These are phyloP conservation scores for Zalaria sp. DNA, from an alignment of 2,329 filamentous ascomycete genomes.

Conservation along the genomic window DNA sequence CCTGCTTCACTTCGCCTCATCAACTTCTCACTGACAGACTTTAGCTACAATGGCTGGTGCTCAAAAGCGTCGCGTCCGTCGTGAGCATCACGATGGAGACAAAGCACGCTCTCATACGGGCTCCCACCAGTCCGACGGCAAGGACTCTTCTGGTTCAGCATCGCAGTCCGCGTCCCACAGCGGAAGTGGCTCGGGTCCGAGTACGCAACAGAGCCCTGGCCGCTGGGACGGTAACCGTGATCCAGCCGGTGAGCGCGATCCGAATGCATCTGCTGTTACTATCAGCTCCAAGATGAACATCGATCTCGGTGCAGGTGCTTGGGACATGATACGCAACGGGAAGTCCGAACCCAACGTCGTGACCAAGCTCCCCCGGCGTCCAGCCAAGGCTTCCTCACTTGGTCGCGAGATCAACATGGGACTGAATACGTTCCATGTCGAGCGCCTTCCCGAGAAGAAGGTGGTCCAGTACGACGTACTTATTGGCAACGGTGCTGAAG, in stretches of 20 bases:
- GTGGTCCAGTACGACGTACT: slow-evolving; percentile 72
- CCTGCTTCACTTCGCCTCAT: no score
- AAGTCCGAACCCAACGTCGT: slow-evolving; percentile 1
- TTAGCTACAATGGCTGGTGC: slow-evolving; percentile 4
- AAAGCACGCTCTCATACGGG: no score
- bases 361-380: slow-evolving; percentile 4
- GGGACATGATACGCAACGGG: slow-evolving; percentile 13
- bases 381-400: slow-evolving; percentile 22
- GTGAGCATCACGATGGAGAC: neutral
- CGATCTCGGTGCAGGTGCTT: slow-evolving; percentile 13
- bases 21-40: neutral
- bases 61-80: neutral
- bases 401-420: slow-evolving; percentile 26
- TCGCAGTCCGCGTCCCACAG: neutral
- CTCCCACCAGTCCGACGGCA: neutral
- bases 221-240: slow-evolving; percentile 10
- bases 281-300: slow-evolving; percentile 11
- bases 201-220: neutral
- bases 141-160: neutral
- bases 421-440: slow-evolving; percentile 66
- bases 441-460: slow-evolving; percentile 40
- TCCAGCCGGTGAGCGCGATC: neutral
- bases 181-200: neutral
- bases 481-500: slow-evolving; percentile 49
- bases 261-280: neutral